Base-by-base conservation (phyloP, 2,329 filamentous ascomycete species). In the Fonsecaea monophora region DNA sequence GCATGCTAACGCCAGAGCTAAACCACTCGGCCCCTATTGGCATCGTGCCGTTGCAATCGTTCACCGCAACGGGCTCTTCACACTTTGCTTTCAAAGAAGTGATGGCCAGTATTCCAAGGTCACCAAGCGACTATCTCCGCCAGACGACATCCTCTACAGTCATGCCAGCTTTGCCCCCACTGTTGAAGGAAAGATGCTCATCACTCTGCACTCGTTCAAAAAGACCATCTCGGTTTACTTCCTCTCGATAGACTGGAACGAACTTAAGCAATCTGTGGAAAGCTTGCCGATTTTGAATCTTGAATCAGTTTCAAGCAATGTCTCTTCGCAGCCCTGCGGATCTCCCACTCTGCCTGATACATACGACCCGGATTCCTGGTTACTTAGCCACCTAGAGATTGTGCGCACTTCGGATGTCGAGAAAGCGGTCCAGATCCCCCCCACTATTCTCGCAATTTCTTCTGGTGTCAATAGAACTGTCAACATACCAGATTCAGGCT, bases 71-170 rank as follows among this genome's bases (percentile, higher is more conserved):
- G 92, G 92, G 7, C 80, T 87, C 56, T 82, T 97, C 62, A 90
- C 89, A 73, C 83, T 97, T 73, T 84, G 94, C 57, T 97, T 90
- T 80, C 87, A 91, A 48, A 91, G 94, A 70, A 88, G 87, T 53
- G 92, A 89, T 76, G 86, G 83, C 64, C 87, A 87, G 72, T 89
- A 92, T 60, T 56, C 60, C 35, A 92, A 92, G 10, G 86, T 91
- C 45, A 82, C 93, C 68, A 86, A 60, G 13, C 58, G 59, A 9
- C 54, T 73, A 3, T 60, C 62, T 37, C 42, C 53, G 30, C 42
- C 21, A 45, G 42, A 65, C 42, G 54, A 67, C 35, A 63, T 53
- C 9, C 55, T 65, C 34, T 71, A 69, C 65, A 72, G 62, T 21
- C 71, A 73, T 60, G 67, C 86, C 86, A 71, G 83, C 82, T 66